Evolutionary conservation across 2,329 filamentous ascomycete genomes (phyloP), one percentile per base, ranked within the genome.

Genomic region (Akanthomyces lecanii): DNA sequence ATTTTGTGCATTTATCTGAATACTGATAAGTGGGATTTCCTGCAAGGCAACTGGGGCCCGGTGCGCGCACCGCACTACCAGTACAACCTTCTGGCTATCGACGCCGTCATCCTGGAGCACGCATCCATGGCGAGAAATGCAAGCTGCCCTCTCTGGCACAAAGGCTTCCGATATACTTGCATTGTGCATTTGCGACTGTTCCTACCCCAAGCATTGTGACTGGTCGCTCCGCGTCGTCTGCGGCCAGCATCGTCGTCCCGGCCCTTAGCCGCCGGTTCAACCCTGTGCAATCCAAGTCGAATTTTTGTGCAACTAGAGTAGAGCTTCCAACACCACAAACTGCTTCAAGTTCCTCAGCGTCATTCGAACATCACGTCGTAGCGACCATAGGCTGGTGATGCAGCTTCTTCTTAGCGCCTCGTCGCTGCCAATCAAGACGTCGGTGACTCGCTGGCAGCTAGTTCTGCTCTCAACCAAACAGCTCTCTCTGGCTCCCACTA

Each of bases 31-130:
- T 28, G 47, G 8, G 23, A 30, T 40, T 7, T 30, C 44, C 57
- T 61, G 58, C 58, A 53, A 60, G 58, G 58, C 58, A 53, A 36
- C 25, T 5, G 28, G 55, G 25, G 6, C 25, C 28, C 28, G 38
- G 58, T 61, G 48, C 48, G 58, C 58, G 58, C 58, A 61, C 58
- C 36, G 38, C 36, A 52, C 23, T 45, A 18, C 33, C 40, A 7
- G 30, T 42, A 28, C 30, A 7, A n/a, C 12, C 4, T n/a, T 51
- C 11, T 47, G 3, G 8, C 50, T 52, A 3, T 21, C 21, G 16
- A n/a, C 52, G 21, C 52, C 36, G n/a, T 30, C 30, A 28, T 50
- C 21, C 21, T 59, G 42, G 40, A 23, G n/a, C 16, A 47, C 45
- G 30, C 36, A 12, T 40, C 56, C 3, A 42, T 51, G 33, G 23